Evolutionary conservation across 768 basidiomycete genomes (phyloP).

Genomic region (Paxillus involutus): DNA sequence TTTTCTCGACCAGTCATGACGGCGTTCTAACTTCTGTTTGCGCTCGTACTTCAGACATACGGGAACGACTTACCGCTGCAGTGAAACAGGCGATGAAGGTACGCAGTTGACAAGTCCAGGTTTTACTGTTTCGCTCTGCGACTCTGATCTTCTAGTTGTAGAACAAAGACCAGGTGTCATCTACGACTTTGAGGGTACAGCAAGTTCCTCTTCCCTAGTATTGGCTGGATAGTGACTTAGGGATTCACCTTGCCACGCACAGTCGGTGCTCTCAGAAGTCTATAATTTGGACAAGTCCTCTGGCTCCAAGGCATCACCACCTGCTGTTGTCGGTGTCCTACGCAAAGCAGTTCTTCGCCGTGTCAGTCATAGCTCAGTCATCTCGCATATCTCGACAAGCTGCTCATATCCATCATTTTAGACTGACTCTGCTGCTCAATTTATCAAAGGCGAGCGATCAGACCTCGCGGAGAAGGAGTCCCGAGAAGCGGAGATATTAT

Average conservation of each 20-base stretch:
- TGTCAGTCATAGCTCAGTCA: conserved; percentile 39
- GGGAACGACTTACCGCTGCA: conserved; percentile 47
- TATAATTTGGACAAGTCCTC: conserved; percentile 64
- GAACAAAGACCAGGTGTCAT: conserved; percentile 55
- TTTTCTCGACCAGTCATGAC: neutral
- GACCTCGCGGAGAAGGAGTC: conserved; percentile 68
- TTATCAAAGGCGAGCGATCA: conserved; percentile 51
- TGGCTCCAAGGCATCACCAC: conserved; percentile 42
- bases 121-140: neutral
- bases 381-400: neutral
- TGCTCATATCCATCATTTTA: conserved; percentile 27
- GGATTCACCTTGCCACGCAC: neutral
- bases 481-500: conserved; percentile 54
- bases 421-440: conserved; percentile 62
- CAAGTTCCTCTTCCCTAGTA: neutral
- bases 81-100: conserved; percentile 75
- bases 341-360: conserved; percentile 59
- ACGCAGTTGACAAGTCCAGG: neutral
- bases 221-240: neutral
- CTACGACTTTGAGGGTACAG: conserved; percentile 59
- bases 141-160: conserved; percentile 25
- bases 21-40: neutral
- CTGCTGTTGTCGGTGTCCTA: conserved; percentile 51
- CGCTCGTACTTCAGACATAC: conserved; percentile 43
- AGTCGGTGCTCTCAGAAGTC: conserved; percentile 72